Evolutionary conservation across 2,329 filamentous ascomycete species (phyloP).

Genomic region (Cadophora gregata): DNA sequence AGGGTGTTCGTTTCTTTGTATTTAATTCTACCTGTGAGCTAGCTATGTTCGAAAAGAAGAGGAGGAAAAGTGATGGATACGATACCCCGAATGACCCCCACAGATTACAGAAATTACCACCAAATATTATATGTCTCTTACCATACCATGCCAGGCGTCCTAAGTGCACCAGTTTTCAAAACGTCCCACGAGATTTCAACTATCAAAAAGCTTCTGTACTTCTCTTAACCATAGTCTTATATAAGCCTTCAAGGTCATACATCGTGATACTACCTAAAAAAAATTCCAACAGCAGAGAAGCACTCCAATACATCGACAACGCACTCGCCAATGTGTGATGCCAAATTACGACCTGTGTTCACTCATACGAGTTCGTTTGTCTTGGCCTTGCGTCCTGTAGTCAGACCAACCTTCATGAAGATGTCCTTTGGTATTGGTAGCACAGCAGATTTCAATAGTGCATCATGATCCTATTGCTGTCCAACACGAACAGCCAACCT

Average conservation of each 20-base stretch:
- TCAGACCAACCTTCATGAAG: not conserved
- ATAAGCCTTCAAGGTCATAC: no score
- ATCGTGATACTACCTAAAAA: no score
- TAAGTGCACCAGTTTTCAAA: no score
- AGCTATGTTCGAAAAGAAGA: not conserved
- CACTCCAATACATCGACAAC: not conserved
- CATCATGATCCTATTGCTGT: not conserved
- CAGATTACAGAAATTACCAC: not conserved
- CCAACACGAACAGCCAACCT: no score
- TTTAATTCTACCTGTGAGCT: conserved; percentile 5
- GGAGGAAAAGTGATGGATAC: conserved; percentile 13
- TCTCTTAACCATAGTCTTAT: no score
- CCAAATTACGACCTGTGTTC: no score
- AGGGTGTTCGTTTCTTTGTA: conserved; percentile 13
- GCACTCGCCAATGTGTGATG: not conserved
- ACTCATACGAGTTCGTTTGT: no score
- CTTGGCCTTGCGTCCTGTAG: not conserved
- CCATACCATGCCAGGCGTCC: not conserved
- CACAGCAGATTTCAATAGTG: not conserved
- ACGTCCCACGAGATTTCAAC: no score
- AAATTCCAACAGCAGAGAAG: no score
- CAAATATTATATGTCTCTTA: not conserved
- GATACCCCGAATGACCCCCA: conserved; percentile 1
- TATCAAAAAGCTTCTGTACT: no score
- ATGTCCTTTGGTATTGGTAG: not conserved